Evolutionary conservation across 2,329 filamentous ascomycete species (phyloP).

Genomic region (Graphiopsis chlorocephala): DNA sequence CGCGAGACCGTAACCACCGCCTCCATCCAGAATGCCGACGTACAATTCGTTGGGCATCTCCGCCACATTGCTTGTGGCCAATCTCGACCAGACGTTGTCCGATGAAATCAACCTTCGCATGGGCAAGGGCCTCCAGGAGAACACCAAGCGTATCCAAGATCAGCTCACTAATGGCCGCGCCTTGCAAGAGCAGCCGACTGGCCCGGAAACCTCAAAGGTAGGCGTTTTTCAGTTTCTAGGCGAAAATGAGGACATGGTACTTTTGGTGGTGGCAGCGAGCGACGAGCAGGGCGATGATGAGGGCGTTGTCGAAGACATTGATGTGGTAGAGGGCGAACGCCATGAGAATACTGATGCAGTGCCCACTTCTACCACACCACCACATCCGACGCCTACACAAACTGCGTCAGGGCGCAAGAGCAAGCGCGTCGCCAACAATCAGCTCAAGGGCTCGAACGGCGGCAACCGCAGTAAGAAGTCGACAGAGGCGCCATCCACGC

Average conservation of each 20-base stretch:
- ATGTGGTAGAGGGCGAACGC: background rate
- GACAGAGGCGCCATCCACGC: background rate
- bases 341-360: background rate
- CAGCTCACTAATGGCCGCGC: slow-evolving; percentile 18
- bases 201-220: slow-evolving; percentile 18
- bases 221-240: slow-evolving; percentile 34
- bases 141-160: slow-evolving; percentile 23
- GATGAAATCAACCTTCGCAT: slow-evolving; percentile 20
- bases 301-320: background rate
- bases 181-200: slow-evolving; percentile 26
- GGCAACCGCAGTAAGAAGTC: background rate
- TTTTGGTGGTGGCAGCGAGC: slow-evolving; percentile 33
- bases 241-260: slow-evolving; percentile 29
- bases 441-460: background rate
- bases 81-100: slow-evolving; percentile 25
- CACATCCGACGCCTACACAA: background rate
- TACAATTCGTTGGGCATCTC: slow-evolving; percentile 30
- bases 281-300: background rate
- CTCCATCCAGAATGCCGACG: slow-evolving; percentile 27
- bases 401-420: background rate
- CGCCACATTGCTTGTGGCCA: slow-evolving; percentile 25
- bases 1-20: background rate
- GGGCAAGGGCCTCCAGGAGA: slow-evolving; percentile 17
- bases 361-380: background rate
- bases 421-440: background rate